Evolutionary conservation across 1,284 basidiomycete species (phyloP).

Genomic region (Erythrobasidium hasegawianum): DNA sequence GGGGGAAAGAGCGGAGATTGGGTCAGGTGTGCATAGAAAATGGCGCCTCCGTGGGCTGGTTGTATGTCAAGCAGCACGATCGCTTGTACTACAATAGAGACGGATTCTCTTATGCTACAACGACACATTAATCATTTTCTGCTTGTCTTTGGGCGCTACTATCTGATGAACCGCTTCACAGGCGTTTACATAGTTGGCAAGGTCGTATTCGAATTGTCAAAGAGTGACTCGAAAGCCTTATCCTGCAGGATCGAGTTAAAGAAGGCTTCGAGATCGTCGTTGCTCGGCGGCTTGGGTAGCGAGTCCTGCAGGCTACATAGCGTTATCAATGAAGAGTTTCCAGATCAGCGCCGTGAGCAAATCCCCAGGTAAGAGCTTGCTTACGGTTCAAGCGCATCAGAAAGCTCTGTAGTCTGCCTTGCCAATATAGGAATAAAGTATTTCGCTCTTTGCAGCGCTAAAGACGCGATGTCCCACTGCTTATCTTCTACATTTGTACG

Average conservation of each 20-base stretch:
- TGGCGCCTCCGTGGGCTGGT: no score
- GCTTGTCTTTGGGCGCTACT: no score
- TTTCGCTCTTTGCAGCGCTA: conserved; percentile 7
- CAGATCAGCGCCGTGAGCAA: no score
- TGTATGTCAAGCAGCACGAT: no score
- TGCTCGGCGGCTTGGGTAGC: background rate
- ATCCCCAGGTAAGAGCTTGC: no score
- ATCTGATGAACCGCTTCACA: no score
- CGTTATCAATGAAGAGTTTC: background rate
- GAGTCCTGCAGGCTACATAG: background rate
- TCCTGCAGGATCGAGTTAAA: background rate
- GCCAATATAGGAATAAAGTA: conserved; percentile 36
- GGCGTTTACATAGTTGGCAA: no score
- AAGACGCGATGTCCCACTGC: background rate
- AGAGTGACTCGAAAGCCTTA: background rate
- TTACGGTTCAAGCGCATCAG: conserved; percentile 35
- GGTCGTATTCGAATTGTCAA: background rate
- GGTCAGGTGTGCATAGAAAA: no score
- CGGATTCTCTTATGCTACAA: no score
- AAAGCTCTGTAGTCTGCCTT: conserved; percentile 33
- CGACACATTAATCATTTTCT: no score
- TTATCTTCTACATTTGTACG: no score
- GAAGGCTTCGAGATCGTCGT: conserved; percentile 1
- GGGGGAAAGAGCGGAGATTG: conserved; percentile 67
- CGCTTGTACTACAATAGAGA: no score